phyloP scores from a whole-genome alignment of 257 asterid species.

The Lithospermum erythrorhizon region DNA sequence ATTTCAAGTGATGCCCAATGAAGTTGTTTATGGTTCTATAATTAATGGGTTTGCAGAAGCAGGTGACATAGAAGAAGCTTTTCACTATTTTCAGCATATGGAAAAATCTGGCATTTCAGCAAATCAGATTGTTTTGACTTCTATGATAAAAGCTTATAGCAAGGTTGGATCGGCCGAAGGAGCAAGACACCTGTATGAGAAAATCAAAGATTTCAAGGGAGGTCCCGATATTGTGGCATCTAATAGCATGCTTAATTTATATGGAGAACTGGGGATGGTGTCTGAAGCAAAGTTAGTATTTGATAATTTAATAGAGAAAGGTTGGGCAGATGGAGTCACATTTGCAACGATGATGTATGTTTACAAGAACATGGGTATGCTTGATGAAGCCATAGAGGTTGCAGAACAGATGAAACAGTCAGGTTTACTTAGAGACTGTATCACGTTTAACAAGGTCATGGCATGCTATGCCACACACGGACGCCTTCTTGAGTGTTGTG shows the following conservation, averaged over 20 bases:
- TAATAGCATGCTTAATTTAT: constrained; percentile 68
- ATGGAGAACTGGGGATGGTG: constrained; percentile 68
- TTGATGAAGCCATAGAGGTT: constrained; percentile 60
- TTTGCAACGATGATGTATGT: constrained; percentile 80
- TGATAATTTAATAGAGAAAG: constrained; percentile 33
- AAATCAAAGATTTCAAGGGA: constrained; percentile 45
- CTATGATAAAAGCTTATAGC: constrained; percentile 80
- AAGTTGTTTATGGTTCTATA: constrained; percentile 62
- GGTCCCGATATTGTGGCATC: constrained; percentile 88
- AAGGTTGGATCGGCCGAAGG: constrained; percentile 65
- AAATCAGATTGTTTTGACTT: constrained; percentile 58
- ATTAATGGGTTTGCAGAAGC: constrained; percentile 72
- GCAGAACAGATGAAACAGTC: constrained; percentile 68
- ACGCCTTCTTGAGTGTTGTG: constrained; percentile 59
- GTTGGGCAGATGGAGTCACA: constrained; percentile 60
- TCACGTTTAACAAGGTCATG: constrained; percentile 60
- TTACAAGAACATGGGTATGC: constrained; percentile 87
- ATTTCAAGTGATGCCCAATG: constrained; percentile 56
- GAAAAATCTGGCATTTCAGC: constrained; percentile 49
- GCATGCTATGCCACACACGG: constrained; percentile 69
- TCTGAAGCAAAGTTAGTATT: constrained; percentile 62
- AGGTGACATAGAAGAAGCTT: constrained; percentile 65
- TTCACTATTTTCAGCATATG: constrained; percentile 49
- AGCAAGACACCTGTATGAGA: constrained; percentile 57
- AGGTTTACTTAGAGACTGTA: constrained; percentile 47